phyloP scores from a whole-genome alignment of 192 early-diverging fungal species.

The Linnemannia elongata region DNA sequence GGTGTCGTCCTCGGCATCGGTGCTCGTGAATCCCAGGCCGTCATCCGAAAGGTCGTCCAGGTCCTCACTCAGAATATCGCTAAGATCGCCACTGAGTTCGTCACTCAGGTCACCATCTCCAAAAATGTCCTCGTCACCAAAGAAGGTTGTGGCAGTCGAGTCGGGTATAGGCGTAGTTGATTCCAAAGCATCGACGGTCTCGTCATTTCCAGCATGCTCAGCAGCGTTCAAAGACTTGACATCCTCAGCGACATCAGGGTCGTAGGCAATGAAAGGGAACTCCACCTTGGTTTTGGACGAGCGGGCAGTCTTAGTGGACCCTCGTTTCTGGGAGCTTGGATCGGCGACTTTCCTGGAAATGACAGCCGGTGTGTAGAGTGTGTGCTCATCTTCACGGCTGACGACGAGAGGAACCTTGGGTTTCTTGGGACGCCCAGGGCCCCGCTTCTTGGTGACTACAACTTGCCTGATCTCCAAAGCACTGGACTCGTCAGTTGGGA shows the following conservation, averaged over 20 bases:
- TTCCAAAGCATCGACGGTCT: not conserved
- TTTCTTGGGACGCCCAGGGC: slow-evolving; percentile 44
- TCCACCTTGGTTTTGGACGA: slow-evolving; percentile 10
- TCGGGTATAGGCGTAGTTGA: not conserved
- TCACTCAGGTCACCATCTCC: slow-evolving; percentile 51
- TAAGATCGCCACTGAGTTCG: slow-evolving; percentile 52
- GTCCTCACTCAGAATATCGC: slow-evolving; percentile 49
- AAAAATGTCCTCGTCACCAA: slow-evolving; percentile 34
- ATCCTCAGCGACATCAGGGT: slow-evolving; percentile 42
- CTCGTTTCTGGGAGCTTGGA: not conserved
- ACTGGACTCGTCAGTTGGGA: not conserved
- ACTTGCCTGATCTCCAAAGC: not conserved
- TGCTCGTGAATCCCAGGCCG: slow-evolving; percentile 28
- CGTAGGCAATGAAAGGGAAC: slow-evolving; percentile 32
- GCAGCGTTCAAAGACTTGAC: slow-evolving; percentile 20
- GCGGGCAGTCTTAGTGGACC: not conserved
- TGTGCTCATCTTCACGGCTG: slow-evolving; percentile 44
- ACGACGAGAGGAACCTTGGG: slow-evolving; percentile 40
- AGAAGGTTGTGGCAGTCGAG: not conserved
- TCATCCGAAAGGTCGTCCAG: slow-evolving; percentile 50
- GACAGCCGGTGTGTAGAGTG: slow-evolving; percentile 46
- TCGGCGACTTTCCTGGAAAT: not conserved
- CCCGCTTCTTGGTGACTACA: slow-evolving; percentile 27
- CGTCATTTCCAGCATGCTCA: not conserved
- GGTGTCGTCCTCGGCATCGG: slow-evolving; percentile 35